Base-by-base conservation (phyloP, 1,284 basidiomycete genomes). In the Xerocomus minutiporus region DNA sequence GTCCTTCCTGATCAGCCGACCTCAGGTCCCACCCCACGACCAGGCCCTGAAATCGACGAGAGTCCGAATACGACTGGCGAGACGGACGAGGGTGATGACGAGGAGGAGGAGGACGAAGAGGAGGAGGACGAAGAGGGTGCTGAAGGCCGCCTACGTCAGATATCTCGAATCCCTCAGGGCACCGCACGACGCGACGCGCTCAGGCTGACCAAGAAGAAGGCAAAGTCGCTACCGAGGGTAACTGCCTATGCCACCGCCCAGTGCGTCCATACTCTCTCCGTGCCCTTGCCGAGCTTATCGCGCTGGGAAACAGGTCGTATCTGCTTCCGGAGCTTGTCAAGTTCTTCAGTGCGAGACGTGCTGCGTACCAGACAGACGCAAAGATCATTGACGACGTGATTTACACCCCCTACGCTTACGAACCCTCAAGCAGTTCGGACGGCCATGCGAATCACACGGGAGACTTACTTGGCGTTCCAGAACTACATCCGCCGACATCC, bases 231-330 rank as follows among this genome's bases (percentile, higher is more conserved):
- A 31, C 93, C 95, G n/a, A 76, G 95, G 59, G 94, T 96, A 17
- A 97, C 94, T 4, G 94, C 94, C 2, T 97, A 97, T 72, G 92
- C 93, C 51, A 97, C 94, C 13, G 92, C 94, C 36, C 87, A 83
- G 91, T 94, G 70, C 61, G 81, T 71, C 20, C 20, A 20, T 20
- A 20, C 35, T 26, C 15, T 20, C 13, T 32, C 32, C 29, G 15
- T 31, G 42, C 20, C 44, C 29, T 20, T n/a, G 23, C 29, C 20
- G 43, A 23, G 12, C 48, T 50, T 13, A 48, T 36, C 17, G 13
- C 31, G 8, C 13, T 15, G 25, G 35, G 36, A 29, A 9, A 48
- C 54, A 92, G 93, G 43, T 93, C 93, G 12, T 97, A 96, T 68
- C 82, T 89, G 51, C 87, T 97, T 72, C 78, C 82, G 39, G 92